A percentile compares a stretch with the other conserved stretches of the same genome.
phyloP scores from a whole-genome alignment of 305 asterid species.

The Solanum hybrid region DNA sequence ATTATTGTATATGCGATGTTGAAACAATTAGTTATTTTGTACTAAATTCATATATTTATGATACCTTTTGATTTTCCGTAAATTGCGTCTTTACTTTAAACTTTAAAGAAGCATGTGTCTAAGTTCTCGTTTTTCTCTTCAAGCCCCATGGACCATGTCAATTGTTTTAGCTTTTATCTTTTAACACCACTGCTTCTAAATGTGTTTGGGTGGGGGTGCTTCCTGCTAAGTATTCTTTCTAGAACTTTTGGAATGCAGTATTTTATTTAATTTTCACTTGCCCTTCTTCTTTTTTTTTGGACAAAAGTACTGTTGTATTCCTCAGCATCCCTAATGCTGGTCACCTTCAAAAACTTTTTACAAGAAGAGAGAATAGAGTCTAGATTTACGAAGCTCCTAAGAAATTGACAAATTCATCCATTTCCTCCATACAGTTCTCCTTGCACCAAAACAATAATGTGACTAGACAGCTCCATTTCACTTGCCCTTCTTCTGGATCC shows the following conservation, averaged over 20 bases:
- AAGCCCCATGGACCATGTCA: background rate
- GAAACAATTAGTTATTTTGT: background rate
- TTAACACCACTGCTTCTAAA: background rate
- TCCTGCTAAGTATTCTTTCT: background rate
- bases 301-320: background rate
- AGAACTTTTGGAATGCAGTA: background rate
- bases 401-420: background rate
- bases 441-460: background rate
- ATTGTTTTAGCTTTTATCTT: background rate
- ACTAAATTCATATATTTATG: background rate
- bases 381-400: background rate
- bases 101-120: background rate
- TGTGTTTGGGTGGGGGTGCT: background rate
- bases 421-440: background rate
- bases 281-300: background rate
- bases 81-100: background rate
- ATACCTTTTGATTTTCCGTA: background rate
- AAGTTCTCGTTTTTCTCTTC: background rate
- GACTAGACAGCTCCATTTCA: background rate
- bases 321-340: background rate
- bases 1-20: background rate
- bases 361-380: background rate
- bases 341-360: background rate
- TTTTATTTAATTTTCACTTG: background rate
- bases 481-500: background rate